Evolutionary conservation across 805 yeast species (phyloP).

Genomic region (Wickerhamiella galacta): DNA sequence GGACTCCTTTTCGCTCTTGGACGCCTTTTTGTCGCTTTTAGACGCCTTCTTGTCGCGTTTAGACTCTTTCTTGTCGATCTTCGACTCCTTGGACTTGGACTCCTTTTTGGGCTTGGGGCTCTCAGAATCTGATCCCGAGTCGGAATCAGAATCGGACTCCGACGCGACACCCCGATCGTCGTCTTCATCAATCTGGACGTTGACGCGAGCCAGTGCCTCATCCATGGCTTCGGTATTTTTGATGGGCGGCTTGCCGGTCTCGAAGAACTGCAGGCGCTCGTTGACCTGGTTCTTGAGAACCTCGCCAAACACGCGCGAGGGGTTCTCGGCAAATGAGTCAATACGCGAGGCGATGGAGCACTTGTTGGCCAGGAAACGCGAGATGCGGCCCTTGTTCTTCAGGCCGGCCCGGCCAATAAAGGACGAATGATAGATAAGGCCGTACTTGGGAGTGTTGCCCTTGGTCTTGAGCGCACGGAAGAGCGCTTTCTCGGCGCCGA

Average conservation of each 20-base stretch:
- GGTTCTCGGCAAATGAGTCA: slow-evolving; percentile 92
- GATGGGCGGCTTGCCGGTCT: slow-evolving; percentile 92
- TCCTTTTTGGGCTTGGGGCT: slow-evolving; percentile 3
- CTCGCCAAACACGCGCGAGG: slow-evolving; percentile 87
- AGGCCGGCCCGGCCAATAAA: slow-evolving; percentile 96
- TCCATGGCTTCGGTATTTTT: slow-evolving; percentile 89
- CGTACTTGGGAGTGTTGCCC: slow-evolving; percentile 97
- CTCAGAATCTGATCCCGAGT: no score
- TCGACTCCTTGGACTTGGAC: slow-evolving; percentile 10
- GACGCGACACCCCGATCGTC: slow-evolving; percentile 16
- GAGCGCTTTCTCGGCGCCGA: slow-evolving; percentile 98
- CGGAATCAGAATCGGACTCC: slow-evolving; percentile 3
- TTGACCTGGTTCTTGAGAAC: slow-evolving; percentile 93
- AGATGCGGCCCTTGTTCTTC: slow-evolving; percentile 96
- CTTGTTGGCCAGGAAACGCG: slow-evolving; percentile 96
- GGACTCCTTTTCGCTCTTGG: slow-evolving; percentile 12
- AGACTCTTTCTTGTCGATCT: slow-evolving; percentile 11
- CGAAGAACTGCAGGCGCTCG: slow-evolving; percentile 90
- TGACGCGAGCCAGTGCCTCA: slow-evolving; percentile 64
- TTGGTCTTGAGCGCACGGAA: slow-evolving; percentile 97
- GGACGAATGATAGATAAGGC: slow-evolving; percentile 91
- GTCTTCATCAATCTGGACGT: slow-evolving; percentile 23
- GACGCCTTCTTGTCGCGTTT: slow-evolving; percentile 13
- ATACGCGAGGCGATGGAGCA: slow-evolving; percentile 94
- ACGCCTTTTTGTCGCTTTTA: slow-evolving; percentile 11